A percentile compares a stretch with the other conserved stretches of the same genome.
phyloP scores from a whole-genome alignment of 768 basidiomycete genomes.

The Collybia nuda region DNA sequence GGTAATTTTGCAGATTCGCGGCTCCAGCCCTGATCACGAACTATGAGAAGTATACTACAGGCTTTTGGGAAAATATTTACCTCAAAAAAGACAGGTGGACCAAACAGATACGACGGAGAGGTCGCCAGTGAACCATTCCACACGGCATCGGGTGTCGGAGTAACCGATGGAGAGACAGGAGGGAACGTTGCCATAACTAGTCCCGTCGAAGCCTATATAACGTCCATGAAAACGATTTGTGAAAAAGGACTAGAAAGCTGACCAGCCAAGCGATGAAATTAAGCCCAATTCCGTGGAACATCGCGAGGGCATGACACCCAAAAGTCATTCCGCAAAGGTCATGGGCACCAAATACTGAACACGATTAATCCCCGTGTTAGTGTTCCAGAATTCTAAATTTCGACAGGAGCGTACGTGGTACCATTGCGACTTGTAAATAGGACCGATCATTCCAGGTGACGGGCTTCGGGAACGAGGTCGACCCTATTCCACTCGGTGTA shows the following conservation, averaged over 20 bases:
- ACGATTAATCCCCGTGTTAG: not conserved
- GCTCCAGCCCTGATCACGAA: constrained; percentile 21
- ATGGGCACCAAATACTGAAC: constrained; percentile 1
- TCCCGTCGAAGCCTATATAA: constrained; percentile 5
- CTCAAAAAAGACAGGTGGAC: constrained; percentile 15
- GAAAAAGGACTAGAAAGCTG: not conserved
- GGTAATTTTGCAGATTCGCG: constrained; percentile 10
- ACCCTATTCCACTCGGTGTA: constrained; percentile 11
- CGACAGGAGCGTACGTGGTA: constrained; percentile 12
- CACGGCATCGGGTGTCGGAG: constrained; percentile 25
- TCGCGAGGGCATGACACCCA: constrained; percentile 6
- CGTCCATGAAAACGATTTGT: not conserved
- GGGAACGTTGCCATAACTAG: constrained; percentile 7
- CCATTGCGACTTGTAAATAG: constrained; percentile 12
- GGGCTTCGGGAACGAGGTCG: constrained; percentile 24
- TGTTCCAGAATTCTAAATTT: not conserved
- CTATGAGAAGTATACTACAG: not conserved
- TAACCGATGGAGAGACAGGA: constrained; percentile 2
- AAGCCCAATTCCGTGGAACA: constrained; percentile 13
- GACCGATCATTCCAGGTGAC: constrained; percentile 15
- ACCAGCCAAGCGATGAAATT: constrained; percentile 13
- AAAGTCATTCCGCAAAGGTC: constrained; percentile 10
- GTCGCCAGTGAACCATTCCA: constrained; percentile 13
- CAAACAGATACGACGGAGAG: not conserved
- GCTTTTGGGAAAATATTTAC: constrained; percentile 1